Base-by-base conservation (phyloP, 345 rosid species). In the Noccaea caerulescens region DNA sequence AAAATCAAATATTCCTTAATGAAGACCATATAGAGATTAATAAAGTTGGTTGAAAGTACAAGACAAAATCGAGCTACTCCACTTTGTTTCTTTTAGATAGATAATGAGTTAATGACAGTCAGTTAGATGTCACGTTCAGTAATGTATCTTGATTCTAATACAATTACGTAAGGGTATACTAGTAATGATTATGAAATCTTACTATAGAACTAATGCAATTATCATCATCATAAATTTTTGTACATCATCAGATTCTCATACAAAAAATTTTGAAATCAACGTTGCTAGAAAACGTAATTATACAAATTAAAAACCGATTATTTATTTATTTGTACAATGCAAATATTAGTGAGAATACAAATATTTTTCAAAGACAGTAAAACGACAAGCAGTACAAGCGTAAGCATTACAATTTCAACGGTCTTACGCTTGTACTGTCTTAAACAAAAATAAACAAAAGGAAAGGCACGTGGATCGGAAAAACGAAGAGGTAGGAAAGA, bases 61-160 rank as follows among this genome's bases (percentile, higher is more conserved):
- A 56, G 43, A 55, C 72, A 68, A 55, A 67, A 42, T 1, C 42
- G n/a, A 55, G 65, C 56, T 69, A 45, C 72, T 45, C 39, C 27
- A 25, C 14, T 2, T 37, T 14, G 23, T 37, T 14, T 3, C 2
- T 33, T 46, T 63, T 41, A 41, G 5, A 63, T 46, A 1, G 10
- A 63, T 6, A 16, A 30, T 9, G 16, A 4, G 11, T 11, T 16
- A 16, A 16, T 16, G 18, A 16, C 18, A 16, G 14, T 25, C 66
- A 63, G 42, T 36, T 37, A 50, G 23, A 38, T 51, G 54, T 32
- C 7, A 46, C 44, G 11, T 41, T 5, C 6, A 66, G 7, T 51
- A 12, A 25, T 25, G 7, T 23, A 37, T 37, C 12, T 10, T 23
- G 8, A 23, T 58, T 56, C 45, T 20, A 67, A 32, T 14, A 53